phyloP scores from a whole-genome alignment of 2,329 filamentous ascomycete genomes.

The Xylaria sp. region DNA sequence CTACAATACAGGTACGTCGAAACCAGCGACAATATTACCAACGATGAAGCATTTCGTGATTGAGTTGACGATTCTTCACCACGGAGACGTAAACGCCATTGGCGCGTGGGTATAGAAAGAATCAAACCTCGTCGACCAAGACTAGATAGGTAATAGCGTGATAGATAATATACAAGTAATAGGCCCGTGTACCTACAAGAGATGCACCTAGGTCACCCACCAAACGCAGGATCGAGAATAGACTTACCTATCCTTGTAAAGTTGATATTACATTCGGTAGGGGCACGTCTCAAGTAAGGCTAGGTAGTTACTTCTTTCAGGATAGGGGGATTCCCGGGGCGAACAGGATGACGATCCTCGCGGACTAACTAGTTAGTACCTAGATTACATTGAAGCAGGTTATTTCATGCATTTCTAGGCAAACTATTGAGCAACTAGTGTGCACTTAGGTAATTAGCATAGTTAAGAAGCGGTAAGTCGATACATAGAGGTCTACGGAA shows the following conservation, averaged over 20 bases:
- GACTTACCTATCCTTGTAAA: neutral
- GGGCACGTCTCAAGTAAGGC: neutral
- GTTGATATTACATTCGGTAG: neutral
- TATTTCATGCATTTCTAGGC: neutral
- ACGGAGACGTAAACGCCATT: slow-evolving; percentile 20
- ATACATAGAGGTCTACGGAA: neutral
- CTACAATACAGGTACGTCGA: slow-evolving; percentile 29
- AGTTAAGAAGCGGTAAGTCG: neutral
- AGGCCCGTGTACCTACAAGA: neutral
- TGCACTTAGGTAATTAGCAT: neutral
- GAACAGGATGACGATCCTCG: neutral
- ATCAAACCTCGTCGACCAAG: neutral
- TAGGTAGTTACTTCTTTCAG: neutral
- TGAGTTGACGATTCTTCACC: neutral
- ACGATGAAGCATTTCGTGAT: slow-evolving; percentile 13
- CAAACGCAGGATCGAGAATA: neutral
- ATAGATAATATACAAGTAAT: no score
- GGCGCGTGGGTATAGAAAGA: slow-evolving; percentile 11
- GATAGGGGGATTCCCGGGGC: no score
- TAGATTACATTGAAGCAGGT: neutral
- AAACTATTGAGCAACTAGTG: neutral
- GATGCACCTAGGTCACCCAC: neutral
- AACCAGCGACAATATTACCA: slow-evolving; percentile 31
- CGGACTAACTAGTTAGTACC: neutral
- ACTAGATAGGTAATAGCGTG: neutral